A percentile compares a stretch with the other conserved stretches of the same genome.
These are phyloP conservation scores for Hyparrhenia diplandra DNA, from an alignment of 176 grass and related monocot species.

Conservation along the genomic window DNA sequence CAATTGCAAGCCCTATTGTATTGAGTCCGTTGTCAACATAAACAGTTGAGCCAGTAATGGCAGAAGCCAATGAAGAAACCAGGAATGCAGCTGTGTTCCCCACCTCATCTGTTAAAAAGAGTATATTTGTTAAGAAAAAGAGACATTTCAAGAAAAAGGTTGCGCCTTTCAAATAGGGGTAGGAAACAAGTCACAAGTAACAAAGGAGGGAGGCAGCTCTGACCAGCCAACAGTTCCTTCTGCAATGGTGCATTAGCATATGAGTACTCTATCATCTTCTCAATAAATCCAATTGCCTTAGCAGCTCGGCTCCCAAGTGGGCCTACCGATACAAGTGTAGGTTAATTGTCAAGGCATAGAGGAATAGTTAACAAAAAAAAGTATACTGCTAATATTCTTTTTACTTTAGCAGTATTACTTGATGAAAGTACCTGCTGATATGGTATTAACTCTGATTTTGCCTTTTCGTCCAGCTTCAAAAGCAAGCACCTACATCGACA, in stretches of 20 bases:
- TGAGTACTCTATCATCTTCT: slow-evolving; percentile 99
- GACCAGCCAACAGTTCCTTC: slow-evolving; percentile 89
- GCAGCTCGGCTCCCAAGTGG: slow-evolving; percentile 88
- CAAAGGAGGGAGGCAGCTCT: neutral
- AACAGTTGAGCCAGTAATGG: slow-evolving; percentile 83
- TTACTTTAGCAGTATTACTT: neutral
- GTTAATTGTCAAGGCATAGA: neutral
- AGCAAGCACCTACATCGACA: slow-evolving; percentile 65
- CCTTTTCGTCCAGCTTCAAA: slow-evolving; percentile 92
- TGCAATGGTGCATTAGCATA: slow-evolving; percentile 83
- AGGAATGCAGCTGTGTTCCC: slow-evolving; percentile 85
- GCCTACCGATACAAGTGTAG: slow-evolving; percentile 32
- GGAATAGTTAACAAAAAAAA: neutral
- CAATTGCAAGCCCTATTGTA: slow-evolving; percentile 76
- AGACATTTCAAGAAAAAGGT: neutral
- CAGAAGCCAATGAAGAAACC: slow-evolving; percentile 84
- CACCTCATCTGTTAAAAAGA: slow-evolving; percentile 68
- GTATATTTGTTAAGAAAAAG: slow-evolving; percentile 8
- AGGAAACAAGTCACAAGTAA: neutral
- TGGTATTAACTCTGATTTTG: slow-evolving; percentile 89
- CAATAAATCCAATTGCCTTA: slow-evolving; percentile 95
- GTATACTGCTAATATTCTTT: slow-evolving; percentile 7
- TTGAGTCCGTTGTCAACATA: slow-evolving; percentile 94
- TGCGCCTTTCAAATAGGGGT: neutral
- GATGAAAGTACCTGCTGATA: slow-evolving; percentile 75